Evolutionary conservation across 352 stramenopile species (phyloP), one percentile per base, ranked within the genome.

Genomic region (Globisporangium solare): DNA sequence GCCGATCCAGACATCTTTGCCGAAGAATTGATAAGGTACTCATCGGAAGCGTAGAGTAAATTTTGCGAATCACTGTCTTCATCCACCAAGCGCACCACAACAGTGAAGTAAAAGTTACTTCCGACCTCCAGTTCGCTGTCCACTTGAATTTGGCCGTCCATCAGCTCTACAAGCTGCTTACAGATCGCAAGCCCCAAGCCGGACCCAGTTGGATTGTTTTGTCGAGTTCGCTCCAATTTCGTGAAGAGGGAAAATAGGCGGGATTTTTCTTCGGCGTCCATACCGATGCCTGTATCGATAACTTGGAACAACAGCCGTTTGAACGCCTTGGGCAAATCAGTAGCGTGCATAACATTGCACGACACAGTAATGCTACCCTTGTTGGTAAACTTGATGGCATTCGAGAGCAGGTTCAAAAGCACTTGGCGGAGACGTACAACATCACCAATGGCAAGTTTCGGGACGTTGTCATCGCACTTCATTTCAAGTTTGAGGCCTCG

Each of bases 141-240:
- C 13, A 96, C 82, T 48, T 86, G 83, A 52, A 96, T 94, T 39
- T 85, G 66, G 6, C 87, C 87, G 56, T 89, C 85, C 87, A 96
- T 96, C 20, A 94, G 68, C 57, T 95, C 83, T 8, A 86, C 83
- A 31, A 96, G 79, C 57, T 94, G 82, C 60, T 94, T 94, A 60
- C 83, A 95, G 51, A 96, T 95, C 10, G 83, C 83, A 46, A 96
- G 68, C 10, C 87, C 87, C 8, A 96, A 66, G 7, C 87, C 87
- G 14, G 84, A 94, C 2, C 84, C 84, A n/a, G 84, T 94, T 31
- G 84, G 84, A 45, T 94, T 96, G 65, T 92, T 93, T 61, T 89
- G 83, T 18, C 75, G 70, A 7, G 82, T 92, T 13, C 78, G 76
- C 58, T 92, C 82, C 27, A 92, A 54, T 46, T 93, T 92, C 12